Conservation (phyloP, 2,329 filamentous ascomycete species). For the Trichoderma gracile region DNA sequence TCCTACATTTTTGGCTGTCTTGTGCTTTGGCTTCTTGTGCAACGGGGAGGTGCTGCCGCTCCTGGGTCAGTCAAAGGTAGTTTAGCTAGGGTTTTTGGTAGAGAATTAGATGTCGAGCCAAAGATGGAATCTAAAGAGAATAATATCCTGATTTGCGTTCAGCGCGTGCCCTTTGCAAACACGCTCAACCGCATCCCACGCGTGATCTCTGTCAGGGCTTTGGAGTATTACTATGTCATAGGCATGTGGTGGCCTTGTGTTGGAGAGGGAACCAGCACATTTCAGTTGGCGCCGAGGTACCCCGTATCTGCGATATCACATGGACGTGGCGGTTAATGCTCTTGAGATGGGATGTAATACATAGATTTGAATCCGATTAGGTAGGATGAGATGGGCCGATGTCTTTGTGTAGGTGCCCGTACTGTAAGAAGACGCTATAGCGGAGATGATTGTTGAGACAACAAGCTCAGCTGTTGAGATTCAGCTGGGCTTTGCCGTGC, state of each 20-base stretch:
- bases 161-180: neutral
- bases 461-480: neutral
- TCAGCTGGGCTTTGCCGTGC: neutral
- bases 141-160: slow-evolving; percentile 1
- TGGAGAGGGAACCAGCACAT: neutral
- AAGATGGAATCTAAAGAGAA: slow-evolving; percentile 24
- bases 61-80: slow-evolving; percentile 4
- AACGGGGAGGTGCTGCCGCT: neutral
- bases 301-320: slow-evolving; percentile 23
- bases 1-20: neutral
- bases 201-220: too few relatives aligned
- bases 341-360: too few relatives aligned
- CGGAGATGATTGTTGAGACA: neutral
- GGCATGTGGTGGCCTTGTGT: neutral
- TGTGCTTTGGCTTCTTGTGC: neutral
- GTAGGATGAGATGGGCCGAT: neutral
- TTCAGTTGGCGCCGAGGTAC: slow-evolving; percentile 29
- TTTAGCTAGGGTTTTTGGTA: slow-evolving; percentile 25
- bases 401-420: neutral
- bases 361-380: neutral
- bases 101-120: slow-evolving; percentile 23
- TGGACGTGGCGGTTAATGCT: neutral
- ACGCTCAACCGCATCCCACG: too few relatives aligned
- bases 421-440: neutral
- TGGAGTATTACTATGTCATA: too few relatives aligned